Base-by-base conservation (phyloP, 768 basidiomycete genomes). In the Leccinellum rugosiceps region DNA sequence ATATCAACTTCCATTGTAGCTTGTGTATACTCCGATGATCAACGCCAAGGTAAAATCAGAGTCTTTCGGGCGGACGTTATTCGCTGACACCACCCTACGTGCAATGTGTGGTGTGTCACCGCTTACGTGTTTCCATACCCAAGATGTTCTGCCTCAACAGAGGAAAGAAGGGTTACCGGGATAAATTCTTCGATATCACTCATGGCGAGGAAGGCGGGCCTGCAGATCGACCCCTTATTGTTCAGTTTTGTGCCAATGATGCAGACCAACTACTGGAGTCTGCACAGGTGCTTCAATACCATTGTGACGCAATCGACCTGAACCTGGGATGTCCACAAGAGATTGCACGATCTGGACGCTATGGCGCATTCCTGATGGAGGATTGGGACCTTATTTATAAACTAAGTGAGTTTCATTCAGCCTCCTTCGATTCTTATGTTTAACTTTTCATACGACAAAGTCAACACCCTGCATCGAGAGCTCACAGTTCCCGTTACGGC, bases 21-120 rank as follows among this genome's bases (percentile, higher is more conserved):
- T 98, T 21, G 81, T 84, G n/a, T 98, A 97, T 68, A 94, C 95
- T 0, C 97, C 97, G 17, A 99, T 99, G 97, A 97, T 99, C 65
- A 92, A 96, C 60, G 92, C 94, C 58, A 94, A 91, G 76, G 88
- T 88, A 49, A 26, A 65, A 57, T 45, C 34, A 13, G 4, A 23
- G 14, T n/a, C 21, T 50, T 50, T 53, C 34, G 31, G 34, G 31
- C 21, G 23, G 30, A 17, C n/a, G 4, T 32, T 50, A 26, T 32
- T 21, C 41, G 17, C 49, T 44, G 26, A 59, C 23, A 23, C 19
- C 4, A 52, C n/a, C n/a, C n/a, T n/a, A n/a, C 2, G 23, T 41
- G 10, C 6, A 15, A 52, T 38, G 15, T 44, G 30, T 9, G 11
- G 13, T 8, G 2, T 21, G 21, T 17, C 32, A 7, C 21, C 11